Percentiles rank a stretch among this genome's conserved stretches.
These are phyloP conservation scores for Melampsora abietis-canadensis DNA, from an alignment of 1,284 basidiomycete species.

Conservation along the genomic window DNA sequence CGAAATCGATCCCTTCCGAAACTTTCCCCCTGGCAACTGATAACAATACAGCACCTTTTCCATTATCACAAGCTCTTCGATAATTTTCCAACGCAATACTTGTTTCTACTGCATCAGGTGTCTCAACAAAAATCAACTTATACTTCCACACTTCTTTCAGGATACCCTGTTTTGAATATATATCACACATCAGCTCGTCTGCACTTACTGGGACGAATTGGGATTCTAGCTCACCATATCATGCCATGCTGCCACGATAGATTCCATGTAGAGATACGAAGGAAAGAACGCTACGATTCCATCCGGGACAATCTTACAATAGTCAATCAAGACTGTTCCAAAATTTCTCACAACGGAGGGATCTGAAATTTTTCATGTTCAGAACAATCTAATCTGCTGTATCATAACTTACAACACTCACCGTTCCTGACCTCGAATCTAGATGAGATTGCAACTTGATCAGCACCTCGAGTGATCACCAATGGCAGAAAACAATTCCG, in stretches of 20 bases:
- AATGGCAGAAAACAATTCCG: conserved; percentile 96
- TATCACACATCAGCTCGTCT: conserved; percentile 1
- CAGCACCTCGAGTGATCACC: conserved; percentile 93
- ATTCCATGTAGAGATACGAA: conserved; percentile 99
- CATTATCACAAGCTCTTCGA: conserved; percentile 95
- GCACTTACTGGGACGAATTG: background rate
- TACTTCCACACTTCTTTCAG: conserved; percentile 99
- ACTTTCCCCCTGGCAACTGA: conserved; percentile 99
- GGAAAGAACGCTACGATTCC: conserved; percentile 99
- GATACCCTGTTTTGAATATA: conserved; percentile 67
- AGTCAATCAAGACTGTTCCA: conserved; percentile 95
- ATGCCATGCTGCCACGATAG: conserved; percentile 98
- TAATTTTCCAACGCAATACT: conserved; percentile 98
- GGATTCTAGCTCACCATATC: conserved; percentile 74
- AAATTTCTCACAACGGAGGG: conserved; percentile 98
- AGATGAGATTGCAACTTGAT: conserved; percentile 98
- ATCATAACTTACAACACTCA: background rate
- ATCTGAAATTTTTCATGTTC: conserved; percentile 57
- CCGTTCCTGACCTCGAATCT: conserved; percentile 93
- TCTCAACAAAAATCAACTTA: conserved; percentile 99
- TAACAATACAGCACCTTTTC: conserved; percentile 89
- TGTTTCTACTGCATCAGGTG: conserved; percentile 97
- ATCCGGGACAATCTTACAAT: conserved; percentile 95
- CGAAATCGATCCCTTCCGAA: conserved; percentile 99
- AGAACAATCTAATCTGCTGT: background rate